A percentile compares a stretch with the other conserved stretches of the same genome.
Evolutionary conservation across 2,329 filamentous ascomycete species (phyloP).

Genomic region (Pezicula rhizophila): DNA sequence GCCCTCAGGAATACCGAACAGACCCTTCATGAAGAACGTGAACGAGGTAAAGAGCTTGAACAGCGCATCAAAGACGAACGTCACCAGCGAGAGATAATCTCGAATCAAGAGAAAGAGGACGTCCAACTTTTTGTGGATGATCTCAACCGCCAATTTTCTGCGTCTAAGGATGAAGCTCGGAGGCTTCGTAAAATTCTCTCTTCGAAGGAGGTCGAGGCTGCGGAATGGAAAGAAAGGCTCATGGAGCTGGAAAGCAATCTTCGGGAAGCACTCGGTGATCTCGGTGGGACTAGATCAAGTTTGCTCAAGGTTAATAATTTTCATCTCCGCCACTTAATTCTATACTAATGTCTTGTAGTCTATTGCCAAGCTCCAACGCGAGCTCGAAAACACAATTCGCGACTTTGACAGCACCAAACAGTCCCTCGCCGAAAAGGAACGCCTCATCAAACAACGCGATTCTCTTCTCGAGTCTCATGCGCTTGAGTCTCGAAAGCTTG

Average conservation of each 20-base stretch:
- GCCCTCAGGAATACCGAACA: conserved; percentile 74
- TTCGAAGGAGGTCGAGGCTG: conserved; percentile 79
- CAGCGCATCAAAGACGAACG: conserved; percentile 73
- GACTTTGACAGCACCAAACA: conserved; percentile 76
- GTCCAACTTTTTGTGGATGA: conserved; percentile 91
- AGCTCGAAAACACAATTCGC: conserved; percentile 76
- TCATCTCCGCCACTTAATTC: neutral
- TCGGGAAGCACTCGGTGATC: conserved; percentile 78
- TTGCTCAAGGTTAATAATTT: conserved; percentile 62
- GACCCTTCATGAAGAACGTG: conserved; percentile 76
- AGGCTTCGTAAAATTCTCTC: conserved; percentile 77
- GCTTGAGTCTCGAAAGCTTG: conserved; percentile 77
- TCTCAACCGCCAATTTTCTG: conserved; percentile 76
- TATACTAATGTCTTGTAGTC: conserved; percentile 42
- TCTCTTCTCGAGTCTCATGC: conserved; percentile 81
- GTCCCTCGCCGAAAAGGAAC: conserved; percentile 82
- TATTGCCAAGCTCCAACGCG: conserved; percentile 80
- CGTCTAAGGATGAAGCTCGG: conserved; percentile 79
- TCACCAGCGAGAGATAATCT: conserved; percentile 79
- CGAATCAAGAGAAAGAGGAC: conserved; percentile 86
- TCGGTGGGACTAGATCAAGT: conserved; percentile 78
- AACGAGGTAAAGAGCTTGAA: conserved; percentile 66
- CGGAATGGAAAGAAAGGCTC: conserved; percentile 84
- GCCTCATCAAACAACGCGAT: conserved; percentile 83
- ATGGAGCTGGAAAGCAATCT: conserved; percentile 87